phyloP scores from a whole-genome alignment of 768 basidiomycete species.

The Artomyces pyxidatus region DNA sequence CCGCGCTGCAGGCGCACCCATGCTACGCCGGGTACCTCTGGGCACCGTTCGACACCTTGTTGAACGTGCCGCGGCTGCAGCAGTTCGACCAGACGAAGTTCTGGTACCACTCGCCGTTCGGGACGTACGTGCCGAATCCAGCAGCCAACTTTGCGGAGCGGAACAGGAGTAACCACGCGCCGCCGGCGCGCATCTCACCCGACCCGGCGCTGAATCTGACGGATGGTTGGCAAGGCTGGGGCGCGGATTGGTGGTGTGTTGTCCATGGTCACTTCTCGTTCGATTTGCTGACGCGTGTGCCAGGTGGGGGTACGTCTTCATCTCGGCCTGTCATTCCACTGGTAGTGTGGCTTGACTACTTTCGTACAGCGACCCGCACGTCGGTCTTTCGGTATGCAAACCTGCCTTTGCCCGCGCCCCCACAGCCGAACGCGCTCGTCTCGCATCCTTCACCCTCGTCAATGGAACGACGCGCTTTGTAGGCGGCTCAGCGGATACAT shows the following conservation, averaged over 20 bases:
- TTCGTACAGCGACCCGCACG: conserved; percentile 32
- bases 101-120: conserved; percentile 46
- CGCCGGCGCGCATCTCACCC: conserved; percentile 35
- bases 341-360: neutral
- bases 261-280: neutral
- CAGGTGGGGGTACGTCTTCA: conserved; percentile 17
- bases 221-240: conserved; percentile 34
- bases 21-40: conserved; percentile 46
- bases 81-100: conserved; percentile 36
- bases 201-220: conserved; percentile 30
- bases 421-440: conserved; percentile 26
- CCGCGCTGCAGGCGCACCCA: conserved; percentile 31
- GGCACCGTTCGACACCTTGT: conserved; percentile 43
- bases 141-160: conserved; percentile 21
- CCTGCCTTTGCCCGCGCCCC: conserved; percentile 31
- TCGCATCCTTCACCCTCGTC: conserved; percentile 24
- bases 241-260: conserved; percentile 35
- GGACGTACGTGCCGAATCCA: conserved; percentile 34
- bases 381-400: conserved; percentile 37
- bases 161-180: conserved; percentile 26
- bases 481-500: conserved; percentile 40
- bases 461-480: conserved; percentile 30
- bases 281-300: neutral
- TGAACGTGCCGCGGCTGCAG: conserved; percentile 41
- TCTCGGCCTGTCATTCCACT: neutral